Conservation (phyloP, 805 yeast genomes). For the Candida golubevii region DNA sequence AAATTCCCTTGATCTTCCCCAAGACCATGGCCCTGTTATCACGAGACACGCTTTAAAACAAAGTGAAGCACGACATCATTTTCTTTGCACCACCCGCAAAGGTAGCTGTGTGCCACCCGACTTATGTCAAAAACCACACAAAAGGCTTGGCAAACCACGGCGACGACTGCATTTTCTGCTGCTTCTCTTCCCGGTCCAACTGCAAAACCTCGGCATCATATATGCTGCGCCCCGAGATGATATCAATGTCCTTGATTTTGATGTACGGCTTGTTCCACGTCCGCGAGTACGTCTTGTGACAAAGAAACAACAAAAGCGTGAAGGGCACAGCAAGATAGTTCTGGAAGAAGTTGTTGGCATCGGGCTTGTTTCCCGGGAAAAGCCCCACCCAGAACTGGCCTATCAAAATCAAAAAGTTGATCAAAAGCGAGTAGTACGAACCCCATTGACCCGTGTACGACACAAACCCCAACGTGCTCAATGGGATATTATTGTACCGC, state of each 20-base stretch:
- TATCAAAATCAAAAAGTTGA: conserved; percentile 32
- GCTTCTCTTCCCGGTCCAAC: conserved; percentile 21
- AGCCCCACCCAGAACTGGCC: conserved; percentile 45
- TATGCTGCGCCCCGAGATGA: conserved; percentile 18
- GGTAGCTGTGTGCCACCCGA: no score
- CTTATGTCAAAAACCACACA: conserved; percentile 15
- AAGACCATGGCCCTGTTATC: no score
- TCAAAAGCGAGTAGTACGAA: conserved; percentile 29
- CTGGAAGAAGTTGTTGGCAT: conserved; percentile 25
- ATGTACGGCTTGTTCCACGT: conserved; percentile 21
- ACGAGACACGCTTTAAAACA: no score
- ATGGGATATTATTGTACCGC: conserved; percentile 17
- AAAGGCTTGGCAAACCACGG: conserved; percentile 13
- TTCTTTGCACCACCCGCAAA: no score
- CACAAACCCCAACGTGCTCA: conserved; percentile 22
- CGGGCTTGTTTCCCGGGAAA: conserved; percentile 28
- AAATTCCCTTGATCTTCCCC: no score
- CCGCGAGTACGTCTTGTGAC: conserved; percentile 19
- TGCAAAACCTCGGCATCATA: conserved; percentile 22
- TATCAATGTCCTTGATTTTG: conserved; percentile 20
- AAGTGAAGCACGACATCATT: no score
- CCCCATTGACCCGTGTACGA: conserved; percentile 41
- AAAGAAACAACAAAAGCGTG: conserved; percentile 20
- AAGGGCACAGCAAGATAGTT: conserved; percentile 24
- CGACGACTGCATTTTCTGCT: conserved; percentile 10